Evolutionary conservation across 441 rosid genomes (phyloP).

Genomic region (Gossypium davidsonii): DNA sequence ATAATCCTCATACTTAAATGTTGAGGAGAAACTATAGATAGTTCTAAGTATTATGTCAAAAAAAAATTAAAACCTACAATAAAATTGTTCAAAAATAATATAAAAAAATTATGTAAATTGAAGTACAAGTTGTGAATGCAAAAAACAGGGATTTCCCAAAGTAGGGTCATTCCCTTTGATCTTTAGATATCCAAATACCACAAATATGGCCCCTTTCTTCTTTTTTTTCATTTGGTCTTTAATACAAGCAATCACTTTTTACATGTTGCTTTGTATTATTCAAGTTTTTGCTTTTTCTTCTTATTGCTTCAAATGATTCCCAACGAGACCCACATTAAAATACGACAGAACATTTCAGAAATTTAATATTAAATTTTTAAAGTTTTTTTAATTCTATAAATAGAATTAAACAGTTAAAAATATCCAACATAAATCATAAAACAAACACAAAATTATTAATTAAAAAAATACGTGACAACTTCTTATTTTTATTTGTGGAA

Average conservation of each 20-base stretch:
- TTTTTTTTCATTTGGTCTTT: constrained; percentile 12
- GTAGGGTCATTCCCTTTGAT: background rate
- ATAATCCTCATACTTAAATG: no score
- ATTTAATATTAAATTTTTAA: no score
- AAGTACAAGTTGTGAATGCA: constrained; percentile 11
- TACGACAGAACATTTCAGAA: background rate
- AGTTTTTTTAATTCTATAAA: no score
- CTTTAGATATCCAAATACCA: constrained; percentile 24
- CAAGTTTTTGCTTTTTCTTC: constrained; percentile 21
- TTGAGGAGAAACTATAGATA: no score
- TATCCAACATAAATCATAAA: no score
- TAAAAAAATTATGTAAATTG: no score
- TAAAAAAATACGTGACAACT: no score
- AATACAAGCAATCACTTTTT: constrained; percentile 31
- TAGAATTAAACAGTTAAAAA: no score
- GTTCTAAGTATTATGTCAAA: no score
- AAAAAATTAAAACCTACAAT: no score
- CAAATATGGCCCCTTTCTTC: constrained; percentile 20
- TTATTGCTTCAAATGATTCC: constrained; percentile 17
- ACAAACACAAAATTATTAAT: no score
- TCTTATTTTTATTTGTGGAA: no score
- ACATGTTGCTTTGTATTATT: constrained; percentile 23
- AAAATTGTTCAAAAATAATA: background rate
- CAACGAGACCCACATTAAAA: background rate
- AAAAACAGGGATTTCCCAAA: background rate